Percentiles rank a stretch among this genome's conserved stretches.
These are phyloP conservation scores for Zalaria sp. DNA, from an alignment of 2,329 filamentous ascomycete genomes.

Conservation along the genomic window DNA sequence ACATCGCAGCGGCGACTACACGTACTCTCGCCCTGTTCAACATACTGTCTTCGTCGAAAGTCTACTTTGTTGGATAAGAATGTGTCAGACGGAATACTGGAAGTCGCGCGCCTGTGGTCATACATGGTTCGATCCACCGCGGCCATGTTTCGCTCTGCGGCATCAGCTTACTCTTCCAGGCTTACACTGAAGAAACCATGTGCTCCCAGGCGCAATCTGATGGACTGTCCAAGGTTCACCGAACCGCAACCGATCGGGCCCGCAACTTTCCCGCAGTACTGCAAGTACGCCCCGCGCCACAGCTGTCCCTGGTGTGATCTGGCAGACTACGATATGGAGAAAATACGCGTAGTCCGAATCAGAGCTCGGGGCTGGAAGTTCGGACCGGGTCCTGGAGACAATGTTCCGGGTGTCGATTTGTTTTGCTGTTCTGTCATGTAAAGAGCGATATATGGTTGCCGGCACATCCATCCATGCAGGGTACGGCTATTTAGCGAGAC, in stretches of 20 bases:
- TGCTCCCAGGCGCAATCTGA: slow-evolving; percentile 22
- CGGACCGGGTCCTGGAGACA: slow-evolving; percentile 11
- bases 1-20: too few relatives aligned
- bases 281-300: slow-evolving; percentile 8
- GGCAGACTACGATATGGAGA: slow-evolving; percentile 10
- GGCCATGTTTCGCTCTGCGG: background rate
- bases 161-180: slow-evolving; percentile 6
- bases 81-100: slow-evolving; percentile 34
- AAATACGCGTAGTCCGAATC: slow-evolving; percentile 10
- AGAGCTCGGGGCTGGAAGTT: slow-evolving; percentile 13
- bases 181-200: slow-evolving; percentile 32
- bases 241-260: slow-evolving; percentile 11
- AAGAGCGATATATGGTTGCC: background rate
- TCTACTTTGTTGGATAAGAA: slow-evolving; percentile 9
- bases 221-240: slow-evolving; percentile 24
- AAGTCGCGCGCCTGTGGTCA: slow-evolving; percentile 32
- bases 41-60: too few relatives aligned
- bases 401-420: slow-evolving; percentile 11
- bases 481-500: too few relatives aligned
- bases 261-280: slow-evolving; percentile 9
- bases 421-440: slow-evolving; percentile 9
- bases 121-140: slow-evolving; percentile 21
- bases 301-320: slow-evolving; percentile 15
- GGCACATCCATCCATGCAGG: too few relatives aligned
- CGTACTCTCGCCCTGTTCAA: too few relatives aligned